phyloP scores from a whole-genome alignment of 441 rosid genomes.

The Populus hybrid region DNA sequence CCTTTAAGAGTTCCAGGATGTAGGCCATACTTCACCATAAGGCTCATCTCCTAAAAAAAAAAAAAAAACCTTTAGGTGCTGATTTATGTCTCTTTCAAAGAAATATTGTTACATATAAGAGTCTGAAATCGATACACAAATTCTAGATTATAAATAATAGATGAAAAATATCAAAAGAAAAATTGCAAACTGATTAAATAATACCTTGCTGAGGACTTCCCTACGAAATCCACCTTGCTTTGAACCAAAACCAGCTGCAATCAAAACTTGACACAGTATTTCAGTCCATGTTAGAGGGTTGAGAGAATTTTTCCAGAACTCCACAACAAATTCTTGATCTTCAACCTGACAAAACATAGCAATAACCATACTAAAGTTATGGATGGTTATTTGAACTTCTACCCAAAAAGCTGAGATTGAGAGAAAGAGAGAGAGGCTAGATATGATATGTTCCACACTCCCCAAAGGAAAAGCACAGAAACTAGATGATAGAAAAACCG shows the following conservation, averaged over 20 bases:
- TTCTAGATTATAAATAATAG: not conserved
- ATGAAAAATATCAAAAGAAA: not conserved
- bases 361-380: not conserved
- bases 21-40: slow-evolving; percentile 74
- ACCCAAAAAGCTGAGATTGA: not conserved
- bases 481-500: not conserved
- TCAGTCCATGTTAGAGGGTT: slow-evolving; percentile 96
- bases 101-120: not conserved
- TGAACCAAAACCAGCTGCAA: slow-evolving; percentile 94
- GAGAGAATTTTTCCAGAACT: slow-evolving; percentile 76
- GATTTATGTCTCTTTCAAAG: not conserved
- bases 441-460: not conserved
- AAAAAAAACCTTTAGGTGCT: not conserved
- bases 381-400: not conserved
- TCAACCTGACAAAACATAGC: slow-evolving; percentile 53
- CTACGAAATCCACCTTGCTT: slow-evolving; percentile 45
- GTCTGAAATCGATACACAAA: not conserved
- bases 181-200: slow-evolving; percentile 3
- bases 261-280: slow-evolving; percentile 70
- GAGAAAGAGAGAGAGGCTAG: not conserved
- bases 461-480: not conserved
- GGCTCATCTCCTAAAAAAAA: slow-evolving; percentile 62
- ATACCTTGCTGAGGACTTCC: slow-evolving; percentile 70
- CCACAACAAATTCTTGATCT: slow-evolving; percentile 53
- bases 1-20: slow-evolving; percentile 74